A percentile compares a stretch with the other conserved stretches of the same genome.
phyloP scores from a whole-genome alignment of 2,329 filamentous ascomycete species.

The Colletotrichum echinochloae region DNA sequence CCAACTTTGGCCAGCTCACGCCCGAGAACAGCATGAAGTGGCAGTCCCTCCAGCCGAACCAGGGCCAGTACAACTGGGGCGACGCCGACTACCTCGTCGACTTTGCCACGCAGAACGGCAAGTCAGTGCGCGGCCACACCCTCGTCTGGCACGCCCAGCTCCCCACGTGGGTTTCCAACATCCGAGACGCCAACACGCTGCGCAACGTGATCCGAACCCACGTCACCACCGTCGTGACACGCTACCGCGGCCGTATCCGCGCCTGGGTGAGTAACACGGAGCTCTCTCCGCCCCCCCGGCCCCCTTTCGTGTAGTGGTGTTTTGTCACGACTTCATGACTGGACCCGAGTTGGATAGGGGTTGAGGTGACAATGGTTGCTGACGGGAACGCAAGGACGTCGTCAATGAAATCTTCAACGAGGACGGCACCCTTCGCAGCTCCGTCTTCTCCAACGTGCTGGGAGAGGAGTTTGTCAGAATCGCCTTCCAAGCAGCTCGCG shows the following conservation, averaged over 20 bases:
- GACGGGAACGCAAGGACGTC: constrained; percentile 46
- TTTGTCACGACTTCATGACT: not conserved
- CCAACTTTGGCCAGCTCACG: constrained; percentile 69
- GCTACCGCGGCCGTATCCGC: constrained; percentile 61
- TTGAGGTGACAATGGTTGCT: not conserved
- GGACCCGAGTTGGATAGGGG: not conserved
- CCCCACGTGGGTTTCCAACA: constrained; percentile 61
- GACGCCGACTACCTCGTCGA: constrained; percentile 61
- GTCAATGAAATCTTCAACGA: constrained; percentile 64
- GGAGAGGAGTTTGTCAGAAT: constrained; percentile 62
- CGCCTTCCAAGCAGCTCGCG: constrained; percentile 61
- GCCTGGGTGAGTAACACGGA: constrained; percentile 51
- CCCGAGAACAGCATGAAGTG: constrained; percentile 64
- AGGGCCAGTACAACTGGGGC: constrained; percentile 66
- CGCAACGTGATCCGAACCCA: constrained; percentile 64
- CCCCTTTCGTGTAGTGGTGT: not conserved
- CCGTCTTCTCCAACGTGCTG: constrained; percentile 59
- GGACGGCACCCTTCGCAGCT: constrained; percentile 57
- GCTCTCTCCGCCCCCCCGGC: too few relatives aligned
- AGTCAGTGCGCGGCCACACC: constrained; percentile 61
- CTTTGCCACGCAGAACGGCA: constrained; percentile 53
- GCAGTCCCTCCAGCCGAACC: constrained; percentile 67
- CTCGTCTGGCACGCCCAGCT: constrained; percentile 60
- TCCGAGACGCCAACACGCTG: constrained; percentile 60
- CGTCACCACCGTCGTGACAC: constrained; percentile 58